A percentile compares a stretch with the other conserved stretches of the same genome.
phyloP scores from a whole-genome alignment of 2,329 filamentous ascomycete species.

The Aspergillus quadrilineatus region DNA sequence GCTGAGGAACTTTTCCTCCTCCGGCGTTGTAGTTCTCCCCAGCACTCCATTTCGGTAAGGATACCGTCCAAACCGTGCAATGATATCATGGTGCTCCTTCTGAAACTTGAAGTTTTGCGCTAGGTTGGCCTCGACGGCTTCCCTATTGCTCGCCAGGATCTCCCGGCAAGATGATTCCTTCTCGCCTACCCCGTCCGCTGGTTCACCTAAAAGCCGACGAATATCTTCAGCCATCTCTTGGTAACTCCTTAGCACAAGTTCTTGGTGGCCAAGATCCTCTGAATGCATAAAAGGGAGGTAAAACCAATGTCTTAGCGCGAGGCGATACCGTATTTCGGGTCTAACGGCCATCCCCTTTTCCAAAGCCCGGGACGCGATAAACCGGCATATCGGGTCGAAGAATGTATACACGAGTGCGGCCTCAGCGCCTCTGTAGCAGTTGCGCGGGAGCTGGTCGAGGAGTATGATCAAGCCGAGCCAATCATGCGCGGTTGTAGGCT shows the following conservation, averaged over 20 bases:
- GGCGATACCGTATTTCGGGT: slow-evolving; percentile 35
- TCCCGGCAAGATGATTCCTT: background rate
- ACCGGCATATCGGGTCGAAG: slow-evolving; percentile 57
- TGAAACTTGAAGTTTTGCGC: slow-evolving; percentile 1
- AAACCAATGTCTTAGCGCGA: slow-evolving; percentile 55
- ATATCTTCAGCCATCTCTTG: slow-evolving; percentile 6
- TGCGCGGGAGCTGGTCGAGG: slow-evolving; percentile 63
- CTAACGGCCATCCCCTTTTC: slow-evolving; percentile 29
- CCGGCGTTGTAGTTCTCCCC: background rate
- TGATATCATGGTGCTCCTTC: slow-evolving; percentile 12
- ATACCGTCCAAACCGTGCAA: slow-evolving; percentile 8
- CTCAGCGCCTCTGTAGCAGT: slow-evolving; percentile 57
- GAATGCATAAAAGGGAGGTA: slow-evolving; percentile 61
- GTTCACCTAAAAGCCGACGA: background rate
- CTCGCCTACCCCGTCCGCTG: background rate
- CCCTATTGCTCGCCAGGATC: background rate
- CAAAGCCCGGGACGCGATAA: slow-evolving; percentile 43
- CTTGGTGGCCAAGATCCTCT: slow-evolving; percentile 3
- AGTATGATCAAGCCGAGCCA: slow-evolving; percentile 56
- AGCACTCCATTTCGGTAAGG: slow-evolving; percentile 8
- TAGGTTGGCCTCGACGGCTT: background rate
- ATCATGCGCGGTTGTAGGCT: slow-evolving; percentile 8
- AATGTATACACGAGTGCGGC: slow-evolving; percentile 51
- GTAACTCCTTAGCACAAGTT: background rate
- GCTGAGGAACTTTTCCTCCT: slow-evolving; percentile 9